Base-by-base conservation (phyloP, 2,329 filamentous ascomycete genomes). In the Stemphylium lycopersici region DNA sequence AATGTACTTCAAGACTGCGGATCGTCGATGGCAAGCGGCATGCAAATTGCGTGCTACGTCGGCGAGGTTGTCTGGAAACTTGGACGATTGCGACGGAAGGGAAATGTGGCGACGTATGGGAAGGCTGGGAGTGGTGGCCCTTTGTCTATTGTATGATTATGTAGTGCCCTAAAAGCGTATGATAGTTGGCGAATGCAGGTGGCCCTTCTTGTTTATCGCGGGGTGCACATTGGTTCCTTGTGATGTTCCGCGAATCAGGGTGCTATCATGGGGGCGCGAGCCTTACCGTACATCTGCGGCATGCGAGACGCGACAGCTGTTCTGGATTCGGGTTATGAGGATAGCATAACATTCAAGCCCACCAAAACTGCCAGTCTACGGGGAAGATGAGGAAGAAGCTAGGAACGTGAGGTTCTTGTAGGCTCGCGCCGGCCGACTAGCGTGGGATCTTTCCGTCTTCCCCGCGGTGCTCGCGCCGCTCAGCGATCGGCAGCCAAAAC, bases 141-240 rank as follows among this genome's bases (percentile, higher is more conserved):
- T 48, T 67, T 70, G 69, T 72, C 59, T 37, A 59, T 64, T 74
- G 71, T 74, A 73, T 72, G 65, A 73, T 69, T 73, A 74, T 68
- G 65, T 71, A 73, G 64, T 65, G 56, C 62, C 58, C 53, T 33
- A 63, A 66, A 67, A 66, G 58, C 60, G 59, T 55, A 49, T 60
- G 63, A 52, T 68, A 64, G 56, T 66, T 61, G 52, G 49, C 29
- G 48, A 68, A 67, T 66, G 64, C 62, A 68, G 64, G 65, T 50
- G 64, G 62, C 59, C 58, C 61, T 56, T 57, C 20, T 58, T 37
- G 36, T 61, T 57, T 52, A 49, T 44, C 43, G 42, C 13, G n/a
- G 48, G 12, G 43, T 26, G 50, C 32, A n/a, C 22, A 22, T 36
- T 20, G 24, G n/a, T 38, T 24, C 16, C 22, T 36, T 43, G 42